Evolutionary conservation across 2,329 filamentous ascomycete genomes (phyloP), one percentile per base, ranked within the genome.

Genomic region (Nemania sp.): DNA sequence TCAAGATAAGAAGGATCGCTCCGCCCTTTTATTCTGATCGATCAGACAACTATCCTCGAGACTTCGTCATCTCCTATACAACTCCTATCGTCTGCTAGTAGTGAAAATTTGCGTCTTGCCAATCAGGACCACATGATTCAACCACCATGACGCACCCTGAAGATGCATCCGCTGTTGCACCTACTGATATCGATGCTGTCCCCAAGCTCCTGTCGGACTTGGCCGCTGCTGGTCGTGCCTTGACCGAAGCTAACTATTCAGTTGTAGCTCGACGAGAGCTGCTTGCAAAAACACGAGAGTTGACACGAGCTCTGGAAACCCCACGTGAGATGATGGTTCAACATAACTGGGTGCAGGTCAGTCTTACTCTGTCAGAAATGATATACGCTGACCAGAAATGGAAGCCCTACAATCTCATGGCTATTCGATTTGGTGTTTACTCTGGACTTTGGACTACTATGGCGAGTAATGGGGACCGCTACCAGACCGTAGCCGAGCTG

Each of bases 381-480:
- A n/a, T n/a, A n/a, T n/a, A n/a, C n/a, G 21, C 25, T 25, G 29
- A 17, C n/a, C 40, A 18, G 17, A 21, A 37, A 25, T 4, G n/a
- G n/a, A n/a, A 57, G 59, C 54, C 59, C 29, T 29, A 17, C 21
- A 60, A 60, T 49, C 53, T 56, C 11, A 60, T 60, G 58, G 58
- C 58, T 20, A 57, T 60, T 40, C 43, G 29, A 13, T 60, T 60
- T 54, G 58, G 58, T n/a, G 58, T 56, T 10, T 47, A 57, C 18
- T 60, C 58, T 10, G 53, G 58, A 29, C 13, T 60, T 5, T 60
- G 58, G 58, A 56, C 6, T 34, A 18, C 58, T 13, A 60, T 60
- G 58, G 17, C 53, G 20, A 60, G 42, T 2, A 57, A 57, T 57
- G 58, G 58, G 17, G 47, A 53, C 18, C 48, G 48, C 2, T 48